phyloP scores from a whole-genome alignment of 2,329 filamentous ascomycete species.

The Colletotrichum orbiculare region DNA sequence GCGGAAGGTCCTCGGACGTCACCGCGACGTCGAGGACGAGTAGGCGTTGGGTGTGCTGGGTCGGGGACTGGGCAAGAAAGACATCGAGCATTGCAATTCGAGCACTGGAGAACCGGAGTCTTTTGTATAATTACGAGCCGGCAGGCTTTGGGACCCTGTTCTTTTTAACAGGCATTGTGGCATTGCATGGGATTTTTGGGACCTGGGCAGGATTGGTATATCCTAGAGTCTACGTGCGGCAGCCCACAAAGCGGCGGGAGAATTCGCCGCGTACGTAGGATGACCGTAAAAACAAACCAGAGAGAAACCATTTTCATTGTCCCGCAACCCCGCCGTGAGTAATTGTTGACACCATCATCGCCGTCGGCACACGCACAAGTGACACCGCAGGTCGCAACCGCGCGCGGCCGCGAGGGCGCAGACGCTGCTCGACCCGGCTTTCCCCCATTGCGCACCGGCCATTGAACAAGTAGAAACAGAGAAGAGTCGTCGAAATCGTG shows the following conservation, averaged over 20 bases:
- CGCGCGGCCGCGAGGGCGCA: too few relatives aligned
- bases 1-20: conserved; percentile 73
- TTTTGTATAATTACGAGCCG: conserved; percentile 41
- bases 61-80: neutral
- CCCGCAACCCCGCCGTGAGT: conserved; percentile 14
- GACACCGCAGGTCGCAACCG: too few relatives aligned
- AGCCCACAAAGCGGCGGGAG: conserved; percentile 30
- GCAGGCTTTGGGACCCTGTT: conserved; percentile 42
- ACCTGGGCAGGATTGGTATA: conserved; percentile 27
- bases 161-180: conserved; percentile 43
- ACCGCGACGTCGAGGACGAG: conserved; percentile 74
- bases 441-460: conserved; percentile 12
- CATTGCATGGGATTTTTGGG: conserved; percentile 44
- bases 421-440: too few relatives aligned
- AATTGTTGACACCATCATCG: too few relatives aligned
- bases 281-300: conserved; percentile 15
- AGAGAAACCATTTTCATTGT: conserved; percentile 16
- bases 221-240: conserved; percentile 29
- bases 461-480: conserved; percentile 20
- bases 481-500: conserved; percentile 36
- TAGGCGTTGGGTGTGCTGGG: conserved; percentile 45
- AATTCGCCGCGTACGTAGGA: conserved; percentile 24
- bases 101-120: conserved; percentile 57
- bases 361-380: conserved; percentile 5
- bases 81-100: conserved; percentile 29